These are phyloP conservation scores for Adenanthera pavonina DNA, from an alignment of 306 rosid species.

Conservation along the genomic window DNA sequence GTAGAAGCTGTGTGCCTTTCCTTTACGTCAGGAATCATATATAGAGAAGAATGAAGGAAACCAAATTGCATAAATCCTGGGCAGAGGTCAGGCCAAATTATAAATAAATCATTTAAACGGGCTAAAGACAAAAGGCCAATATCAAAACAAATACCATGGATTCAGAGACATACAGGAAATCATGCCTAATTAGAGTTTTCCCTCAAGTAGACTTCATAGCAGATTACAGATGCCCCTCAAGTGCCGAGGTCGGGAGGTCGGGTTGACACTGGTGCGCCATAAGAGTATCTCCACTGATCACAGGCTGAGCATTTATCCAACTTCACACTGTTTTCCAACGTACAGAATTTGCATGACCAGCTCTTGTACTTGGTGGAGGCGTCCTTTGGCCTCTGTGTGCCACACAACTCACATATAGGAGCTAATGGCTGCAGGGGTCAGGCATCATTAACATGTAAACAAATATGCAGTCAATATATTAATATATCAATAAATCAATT, in stretches of 20 bases:
- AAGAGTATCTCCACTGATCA: conserved; percentile 82
- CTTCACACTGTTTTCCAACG: conserved; percentile 63
- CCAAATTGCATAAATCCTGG: background rate
- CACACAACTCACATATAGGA: conserved; percentile 79
- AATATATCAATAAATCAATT: background rate
- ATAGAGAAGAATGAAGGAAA: background rate
- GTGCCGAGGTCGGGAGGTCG: conserved; percentile 30
- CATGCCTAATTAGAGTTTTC: background rate
- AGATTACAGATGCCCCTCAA: background rate
- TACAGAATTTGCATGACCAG: conserved; percentile 75
- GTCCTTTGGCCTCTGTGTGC: conserved; percentile 68
- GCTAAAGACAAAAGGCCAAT: background rate
- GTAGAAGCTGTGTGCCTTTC: background rate
- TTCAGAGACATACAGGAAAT: background rate
- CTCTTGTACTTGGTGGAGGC: conserved; percentile 52
- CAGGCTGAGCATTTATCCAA: conserved; percentile 71
- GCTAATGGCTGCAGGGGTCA: conserved; percentile 65
- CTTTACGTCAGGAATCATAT: background rate
- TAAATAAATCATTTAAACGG: background rate
- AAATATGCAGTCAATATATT: background rate
- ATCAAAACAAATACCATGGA: background rate
- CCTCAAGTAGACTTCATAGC: background rate
- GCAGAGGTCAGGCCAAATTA: background rate
- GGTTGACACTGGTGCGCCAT: conserved; percentile 53
- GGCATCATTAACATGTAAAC: conserved; percentile 44